A percentile compares a stretch with the other conserved stretches of the same genome.
Conservation (phyloP, 306 rosid genomes). For the Begonia peltatifolia region DNA sequence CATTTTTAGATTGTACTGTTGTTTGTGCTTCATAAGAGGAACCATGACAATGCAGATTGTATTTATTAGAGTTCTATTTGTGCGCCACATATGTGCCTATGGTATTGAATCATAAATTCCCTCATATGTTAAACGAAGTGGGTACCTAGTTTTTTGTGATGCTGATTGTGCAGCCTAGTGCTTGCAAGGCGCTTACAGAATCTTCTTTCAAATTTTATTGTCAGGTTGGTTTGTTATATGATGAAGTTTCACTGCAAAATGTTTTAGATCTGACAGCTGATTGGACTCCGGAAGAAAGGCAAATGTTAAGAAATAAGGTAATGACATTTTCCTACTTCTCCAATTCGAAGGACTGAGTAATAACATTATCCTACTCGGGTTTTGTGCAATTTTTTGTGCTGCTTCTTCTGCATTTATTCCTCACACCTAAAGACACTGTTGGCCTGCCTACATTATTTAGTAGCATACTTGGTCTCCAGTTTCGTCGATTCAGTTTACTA, state of each 20-base stretch:
- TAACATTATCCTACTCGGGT: background rate
- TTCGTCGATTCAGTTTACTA: no score
- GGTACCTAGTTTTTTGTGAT: background rate
- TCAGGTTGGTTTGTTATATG: conserved; percentile 89
- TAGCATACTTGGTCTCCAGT: no score
- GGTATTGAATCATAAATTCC: background rate
- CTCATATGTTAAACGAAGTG: background rate
- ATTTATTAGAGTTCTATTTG: no score
- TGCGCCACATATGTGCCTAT: no score
- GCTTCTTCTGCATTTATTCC: background rate
- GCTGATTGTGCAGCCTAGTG: conserved; percentile 8
- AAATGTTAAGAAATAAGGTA: conserved; percentile 90
- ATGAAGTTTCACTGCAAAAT: conserved; percentile 68
- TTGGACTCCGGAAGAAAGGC: conserved; percentile 84
- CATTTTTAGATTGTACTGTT: no score
- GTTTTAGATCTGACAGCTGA: conserved; percentile 76
- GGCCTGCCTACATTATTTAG: background rate
- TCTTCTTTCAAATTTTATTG: conserved; percentile 16
- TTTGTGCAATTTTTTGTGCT: conserved; percentile 3
- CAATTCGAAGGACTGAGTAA: no score
- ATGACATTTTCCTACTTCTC: background rate
- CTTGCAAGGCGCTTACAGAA: no score
- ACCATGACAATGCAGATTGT: no score
- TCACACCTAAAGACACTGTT: background rate
- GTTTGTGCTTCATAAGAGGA: no score